Conservation (phyloP, 208 protist species). For the Crithidia bombi region DNA sequence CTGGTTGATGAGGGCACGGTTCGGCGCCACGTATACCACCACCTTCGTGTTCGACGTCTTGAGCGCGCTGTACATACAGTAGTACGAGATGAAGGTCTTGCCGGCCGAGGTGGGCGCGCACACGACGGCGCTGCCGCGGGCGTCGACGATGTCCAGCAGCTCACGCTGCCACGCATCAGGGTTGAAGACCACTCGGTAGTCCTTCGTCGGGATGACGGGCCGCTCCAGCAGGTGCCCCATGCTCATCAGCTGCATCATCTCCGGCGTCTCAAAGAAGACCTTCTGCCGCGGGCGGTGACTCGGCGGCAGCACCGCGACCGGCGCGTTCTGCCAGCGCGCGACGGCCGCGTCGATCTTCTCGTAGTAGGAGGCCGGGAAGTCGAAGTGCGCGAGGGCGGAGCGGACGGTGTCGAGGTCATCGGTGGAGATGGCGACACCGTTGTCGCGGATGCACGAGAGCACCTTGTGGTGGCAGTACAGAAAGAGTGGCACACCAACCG, state of each 20-base stretch:
- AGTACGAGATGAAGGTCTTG: constrained; percentile 98
- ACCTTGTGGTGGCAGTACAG: constrained; percentile 81
- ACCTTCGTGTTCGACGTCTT: constrained; percentile 84
- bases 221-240: constrained; percentile 93
- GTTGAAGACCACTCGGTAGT: constrained; percentile 93
- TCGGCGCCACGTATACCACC: constrained; percentile 94
- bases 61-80: constrained; percentile 94
- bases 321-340: constrained; percentile 61
- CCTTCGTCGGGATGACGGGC: constrained; percentile 63
- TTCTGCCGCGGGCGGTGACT: constrained; percentile 52
- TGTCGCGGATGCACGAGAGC: constrained; percentile 69
- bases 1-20: constrained; percentile 95
- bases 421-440: constrained; percentile 54
- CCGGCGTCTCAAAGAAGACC: constrained; percentile 61
- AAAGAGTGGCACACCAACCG: constrained; percentile 76
- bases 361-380: constrained; percentile 79
- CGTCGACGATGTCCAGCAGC: constrained; percentile 95
- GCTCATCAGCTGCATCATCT: constrained; percentile 86
- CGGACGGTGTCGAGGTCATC: constrained; percentile 79
- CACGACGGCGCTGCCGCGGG: constrained; percentile 91
- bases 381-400: constrained; percentile 76
- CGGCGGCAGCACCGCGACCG: constrained; percentile 42
- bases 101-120: constrained; percentile 95
- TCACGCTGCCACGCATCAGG: constrained; percentile 96
- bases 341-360: constrained; percentile 75